These are phyloP conservation scores for Trichoderma gamsii DNA, from an alignment of 495 filamentous ascomycete genomes.

Conservation along the genomic window DNA sequence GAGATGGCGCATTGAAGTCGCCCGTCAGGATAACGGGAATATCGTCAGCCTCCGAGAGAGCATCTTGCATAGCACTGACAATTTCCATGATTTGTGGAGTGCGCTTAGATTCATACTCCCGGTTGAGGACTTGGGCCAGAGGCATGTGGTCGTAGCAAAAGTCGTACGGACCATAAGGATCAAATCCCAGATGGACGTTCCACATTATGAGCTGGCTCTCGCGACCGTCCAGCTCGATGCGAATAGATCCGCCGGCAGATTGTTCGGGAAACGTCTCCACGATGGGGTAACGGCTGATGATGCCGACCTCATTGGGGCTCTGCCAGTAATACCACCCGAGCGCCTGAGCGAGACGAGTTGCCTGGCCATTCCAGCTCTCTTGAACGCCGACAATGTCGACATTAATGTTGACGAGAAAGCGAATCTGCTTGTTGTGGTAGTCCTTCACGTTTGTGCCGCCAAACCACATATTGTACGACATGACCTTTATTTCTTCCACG, in stretches of 20 bases:
- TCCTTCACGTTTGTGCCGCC: slow-evolving; percentile 3
- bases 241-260: background rate
- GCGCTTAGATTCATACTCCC: background rate
- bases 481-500: background rate
- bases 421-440: slow-evolving; percentile 9
- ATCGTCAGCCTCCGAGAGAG: background rate
- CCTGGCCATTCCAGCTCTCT: slow-evolving; percentile 7
- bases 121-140: slow-evolving; percentile 1
- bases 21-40: slow-evolving; percentile 9
- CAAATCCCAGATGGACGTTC: slow-evolving; percentile 9
- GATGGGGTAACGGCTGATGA: slow-evolving; percentile 14
- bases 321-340: slow-evolving; percentile 13
- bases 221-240: slow-evolving; percentile 3
- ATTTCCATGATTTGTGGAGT: slow-evolving; percentile 12
- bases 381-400: slow-evolving; percentile 14
- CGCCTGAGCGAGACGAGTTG: background rate
- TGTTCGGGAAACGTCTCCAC: background rate
- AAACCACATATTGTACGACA: slow-evolving; percentile 14
- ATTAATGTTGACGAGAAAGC: slow-evolving; percentile 8
- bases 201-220: slow-evolving; percentile 3
- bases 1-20: slow-evolving; percentile 14
- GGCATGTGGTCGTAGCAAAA: slow-evolving; percentile 11
- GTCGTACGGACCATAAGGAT: slow-evolving; percentile 13
- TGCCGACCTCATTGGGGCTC: background rate
- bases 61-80: background rate